Evolutionary conservation across 306 rosid species (phyloP), one percentile per base, ranked within the genome.

Genomic region (Vigna mungo): DNA sequence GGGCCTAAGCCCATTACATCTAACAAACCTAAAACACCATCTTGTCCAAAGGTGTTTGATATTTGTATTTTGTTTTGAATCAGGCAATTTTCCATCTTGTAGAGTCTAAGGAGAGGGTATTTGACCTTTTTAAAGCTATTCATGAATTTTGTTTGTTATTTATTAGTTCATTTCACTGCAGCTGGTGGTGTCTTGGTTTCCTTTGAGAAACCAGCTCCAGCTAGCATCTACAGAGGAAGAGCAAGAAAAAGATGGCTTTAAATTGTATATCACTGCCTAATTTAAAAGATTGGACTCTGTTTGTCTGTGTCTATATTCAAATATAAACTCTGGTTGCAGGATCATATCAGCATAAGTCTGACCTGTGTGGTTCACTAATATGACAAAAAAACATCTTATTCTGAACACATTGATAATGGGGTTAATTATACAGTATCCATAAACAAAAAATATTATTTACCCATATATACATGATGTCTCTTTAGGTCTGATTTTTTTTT

Each of bases 331-430:
- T 9, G 5, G 71, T 41, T 43, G 8, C 36, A 66, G 48, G 16
- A n/a, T 37, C 18, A 63, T 62, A 32, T 32, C 25, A 16, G 44
- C 36, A 30, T 32, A 16, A 25, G 6, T 48, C 59, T 51, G 18
- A 7, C n/a, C 60, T 48, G 20, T 47, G 74, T 36, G 37, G 37
- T 54, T 67, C 13, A 46, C 37, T 68, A 67, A 32, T 32, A 70
- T 71, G 15, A 20, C 32, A 20, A 9, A 54, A 54, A 54, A 4
- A 0, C 60, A 9, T 9, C 14, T 54, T 54, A 18, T 54, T 30
- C 34, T 54, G 21, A 20, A 20, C 32, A 20, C 16, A 55, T 20
- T 55, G 21, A 55, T 55, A 18, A 53, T 20, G 34, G 6, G 0
- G 15, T 21, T 30, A 55, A 21, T 55, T 30, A 55, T 55, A 55